Evolutionary conservation across 192 early-diverging fungal species (phyloP).

Genomic region (Coemansia sp.): DNA sequence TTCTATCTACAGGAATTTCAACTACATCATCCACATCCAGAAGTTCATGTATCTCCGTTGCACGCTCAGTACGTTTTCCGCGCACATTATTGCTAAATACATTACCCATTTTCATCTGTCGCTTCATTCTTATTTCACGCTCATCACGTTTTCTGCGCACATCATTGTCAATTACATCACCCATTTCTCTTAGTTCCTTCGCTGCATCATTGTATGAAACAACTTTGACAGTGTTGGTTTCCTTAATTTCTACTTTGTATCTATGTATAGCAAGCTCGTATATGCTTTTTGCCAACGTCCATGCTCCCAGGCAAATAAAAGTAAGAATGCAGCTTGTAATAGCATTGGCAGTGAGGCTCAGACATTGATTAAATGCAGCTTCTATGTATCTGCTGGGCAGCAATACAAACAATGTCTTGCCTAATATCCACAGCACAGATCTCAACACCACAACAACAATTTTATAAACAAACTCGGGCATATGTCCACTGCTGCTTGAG

Average conservation of each 20-base stretch:
- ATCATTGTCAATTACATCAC: slow-evolving; percentile 2
- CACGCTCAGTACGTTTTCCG: neutral
- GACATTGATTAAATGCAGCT: neutral
- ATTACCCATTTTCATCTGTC: neutral
- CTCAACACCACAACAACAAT: neutral
- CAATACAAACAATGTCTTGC: neutral
- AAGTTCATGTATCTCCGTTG: neutral
- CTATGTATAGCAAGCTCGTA: neutral
- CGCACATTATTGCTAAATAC: neutral
- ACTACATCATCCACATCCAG: neutral
- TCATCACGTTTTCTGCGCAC: neutral
- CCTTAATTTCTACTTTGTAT: neutral
- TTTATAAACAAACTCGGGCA: neutral
- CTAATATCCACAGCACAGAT: neutral
- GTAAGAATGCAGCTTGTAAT: neutral
- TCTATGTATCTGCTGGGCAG: neutral
- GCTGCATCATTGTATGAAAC: neutral
- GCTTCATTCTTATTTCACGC: neutral
- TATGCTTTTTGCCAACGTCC: neutral
- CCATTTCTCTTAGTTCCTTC: neutral
- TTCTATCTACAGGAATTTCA: neutral
- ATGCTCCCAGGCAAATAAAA: neutral
- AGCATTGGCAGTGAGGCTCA: neutral
- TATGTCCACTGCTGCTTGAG: neutral
- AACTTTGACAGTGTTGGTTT: neutral